Conservation (phyloP, 345 rosid genomes). For the Populus simonii region DNA sequence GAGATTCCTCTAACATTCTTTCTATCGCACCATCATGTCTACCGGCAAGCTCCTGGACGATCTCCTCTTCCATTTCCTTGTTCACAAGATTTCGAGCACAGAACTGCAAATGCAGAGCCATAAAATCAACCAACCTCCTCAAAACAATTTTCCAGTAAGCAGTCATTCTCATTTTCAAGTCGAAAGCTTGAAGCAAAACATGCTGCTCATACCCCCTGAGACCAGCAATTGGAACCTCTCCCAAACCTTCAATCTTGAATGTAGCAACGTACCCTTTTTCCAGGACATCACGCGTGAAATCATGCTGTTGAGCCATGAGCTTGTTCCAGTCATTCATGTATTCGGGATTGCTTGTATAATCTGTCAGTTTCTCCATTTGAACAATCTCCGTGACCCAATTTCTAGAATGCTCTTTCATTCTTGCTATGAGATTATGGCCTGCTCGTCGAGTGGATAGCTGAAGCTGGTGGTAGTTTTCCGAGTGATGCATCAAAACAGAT, state of each 20-base stretch:
- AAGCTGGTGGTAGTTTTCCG: constrained; percentile 25
- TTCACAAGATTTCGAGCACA: constrained; percentile 20
- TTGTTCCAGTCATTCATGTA: constrained; percentile 23
- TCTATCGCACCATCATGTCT: constrained; percentile 4
- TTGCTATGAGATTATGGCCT: constrained; percentile 18
- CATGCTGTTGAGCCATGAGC: constrained; percentile 11
- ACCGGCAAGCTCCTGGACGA: constrained; percentile 18
- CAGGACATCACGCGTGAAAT: background rate
- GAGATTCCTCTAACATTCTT: constrained; percentile 27
- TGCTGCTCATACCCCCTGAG: constrained; percentile 2
- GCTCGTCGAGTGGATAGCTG: constrained; percentile 19
- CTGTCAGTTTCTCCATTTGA: constrained; percentile 38
- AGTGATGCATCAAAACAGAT: constrained; percentile 14
- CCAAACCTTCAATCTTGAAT: constrained; percentile 7
- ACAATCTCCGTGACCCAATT: constrained; percentile 29
- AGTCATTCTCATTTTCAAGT: constrained; percentile 3
- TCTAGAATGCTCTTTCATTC: constrained; percentile 29
- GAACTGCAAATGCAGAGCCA: constrained; percentile 29
- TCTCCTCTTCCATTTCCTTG: constrained; percentile 23
- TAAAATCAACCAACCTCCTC: constrained; percentile 28
- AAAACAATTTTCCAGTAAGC: constrained; percentile 31
- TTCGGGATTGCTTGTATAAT: constrained; percentile 36
- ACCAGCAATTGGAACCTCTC: background rate
- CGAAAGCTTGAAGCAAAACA: background rate
- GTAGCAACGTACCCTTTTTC: background rate